Percentiles rank a stretch among this genome's conserved stretches.
Evolutionary conservation across 176 grass and related monocot species (phyloP).

Genomic region (Bonia amplexicaulis): DNA sequence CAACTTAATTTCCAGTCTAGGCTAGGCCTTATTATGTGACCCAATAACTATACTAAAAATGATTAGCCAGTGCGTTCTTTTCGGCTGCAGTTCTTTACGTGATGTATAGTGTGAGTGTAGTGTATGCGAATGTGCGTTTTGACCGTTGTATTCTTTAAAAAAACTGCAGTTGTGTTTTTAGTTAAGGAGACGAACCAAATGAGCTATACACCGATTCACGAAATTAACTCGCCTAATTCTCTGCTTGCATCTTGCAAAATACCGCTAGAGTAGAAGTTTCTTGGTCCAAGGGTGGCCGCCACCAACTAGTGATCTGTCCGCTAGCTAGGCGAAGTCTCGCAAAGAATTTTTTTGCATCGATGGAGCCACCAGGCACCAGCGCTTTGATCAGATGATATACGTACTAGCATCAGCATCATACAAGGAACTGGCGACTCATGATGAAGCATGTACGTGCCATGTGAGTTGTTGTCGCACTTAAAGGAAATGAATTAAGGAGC

Average conservation of each 20-base stretch:
- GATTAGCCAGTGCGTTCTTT: not conserved
- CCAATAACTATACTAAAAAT: not conserved
- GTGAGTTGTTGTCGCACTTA: not conserved
- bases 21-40: not conserved
- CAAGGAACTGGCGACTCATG: not conserved
- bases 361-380: not conserved
- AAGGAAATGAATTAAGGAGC: not conserved
- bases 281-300: not conserved
- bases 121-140: too few species aligned
- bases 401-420: not conserved
- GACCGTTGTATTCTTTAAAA: too few species aligned
- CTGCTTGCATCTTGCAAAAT: not conserved
- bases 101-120: too few species aligned
- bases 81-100: fast-evolving
- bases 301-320: not conserved
- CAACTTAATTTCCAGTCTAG: not conserved
- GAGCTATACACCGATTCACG: too few species aligned
- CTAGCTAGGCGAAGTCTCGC: not conserved
- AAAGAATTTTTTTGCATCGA: not conserved
- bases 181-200: too few species aligned
- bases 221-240: not conserved
- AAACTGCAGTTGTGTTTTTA: too few species aligned
- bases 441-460: not conserved
- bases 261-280: not conserved
- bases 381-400: not conserved